These are phyloP conservation scores for Avena sativa DNA, from an alignment of 176 grass and related monocot genomes.

Conservation along the genomic window DNA sequence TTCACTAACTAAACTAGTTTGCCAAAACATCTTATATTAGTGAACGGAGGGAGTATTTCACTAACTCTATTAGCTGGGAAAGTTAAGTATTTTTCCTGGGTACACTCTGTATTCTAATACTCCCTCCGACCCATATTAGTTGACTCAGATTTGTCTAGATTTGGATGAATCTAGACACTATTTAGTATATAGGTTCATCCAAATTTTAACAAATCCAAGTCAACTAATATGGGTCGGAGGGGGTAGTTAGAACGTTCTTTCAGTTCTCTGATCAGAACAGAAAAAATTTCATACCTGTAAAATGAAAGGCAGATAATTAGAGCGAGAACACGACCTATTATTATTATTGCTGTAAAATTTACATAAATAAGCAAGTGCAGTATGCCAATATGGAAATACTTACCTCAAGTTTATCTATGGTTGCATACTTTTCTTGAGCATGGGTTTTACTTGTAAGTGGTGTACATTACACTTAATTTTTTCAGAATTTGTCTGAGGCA, in stretches of 20 bases:
- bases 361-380: neutral
- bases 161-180: too few relatives aligned
- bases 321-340: neutral
- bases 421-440: conserved; percentile 33
- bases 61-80: neutral
- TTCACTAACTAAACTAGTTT: neutral
- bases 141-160: too few relatives aligned
- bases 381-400: conserved; percentile 15
- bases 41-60: neutral
- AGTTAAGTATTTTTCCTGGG: neutral
- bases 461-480: conserved; percentile 16
- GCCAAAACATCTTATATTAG: too few relatives aligned
- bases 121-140: too few relatives aligned
- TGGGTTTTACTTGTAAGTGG: conserved; percentile 15
- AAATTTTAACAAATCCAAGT: too few relatives aligned
- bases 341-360: conserved; percentile 19
- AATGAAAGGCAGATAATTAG: neutral
- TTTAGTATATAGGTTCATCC: too few relatives aligned
- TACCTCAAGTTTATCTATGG: neutral
- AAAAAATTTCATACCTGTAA: neutral
- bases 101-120: conserved; percentile 7
- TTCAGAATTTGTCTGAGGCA: conserved; percentile 18
- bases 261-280: conserved; percentile 19
- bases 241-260: neutral
- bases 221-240: too few relatives aligned